phyloP scores from a whole-genome alignment of 2,329 filamentous ascomycete species.

The Aspergillus unguis region DNA sequence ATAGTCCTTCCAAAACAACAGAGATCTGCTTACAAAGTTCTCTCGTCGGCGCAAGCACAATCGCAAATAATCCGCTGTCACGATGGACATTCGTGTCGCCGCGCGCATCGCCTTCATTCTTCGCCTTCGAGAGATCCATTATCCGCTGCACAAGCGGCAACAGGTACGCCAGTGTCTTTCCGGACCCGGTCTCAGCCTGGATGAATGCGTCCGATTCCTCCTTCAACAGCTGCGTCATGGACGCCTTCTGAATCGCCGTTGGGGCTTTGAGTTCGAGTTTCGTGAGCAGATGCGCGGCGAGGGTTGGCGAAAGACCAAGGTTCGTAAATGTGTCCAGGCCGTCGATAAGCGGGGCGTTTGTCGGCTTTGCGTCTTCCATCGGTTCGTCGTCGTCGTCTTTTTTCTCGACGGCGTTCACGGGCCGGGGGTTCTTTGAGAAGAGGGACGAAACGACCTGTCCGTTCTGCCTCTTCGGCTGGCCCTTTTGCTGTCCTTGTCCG shows the following conservation, averaged over 20 bases:
- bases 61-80: slow-evolving; percentile 86
- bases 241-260: slow-evolving; percentile 89
- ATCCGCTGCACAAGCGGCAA: slow-evolving; percentile 88
- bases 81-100: slow-evolving; percentile 62
- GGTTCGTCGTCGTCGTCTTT: slow-evolving; percentile 36
- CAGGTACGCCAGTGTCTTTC: slow-evolving; percentile 95
- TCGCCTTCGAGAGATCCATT: slow-evolving; percentile 63
- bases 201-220: slow-evolving; percentile 89
- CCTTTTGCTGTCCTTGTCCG: neutral
- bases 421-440: slow-evolving; percentile 82
- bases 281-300: slow-evolving; percentile 77
- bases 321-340: slow-evolving; percentile 83
- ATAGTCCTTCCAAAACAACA: slow-evolving; percentile 75
- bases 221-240: slow-evolving; percentile 74
- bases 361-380: slow-evolving; percentile 59
- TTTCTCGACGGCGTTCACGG: slow-evolving; percentile 55
- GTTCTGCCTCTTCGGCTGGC: neutral
- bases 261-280: slow-evolving; percentile 88
- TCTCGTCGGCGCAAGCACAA: slow-evolving; percentile 88
- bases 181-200: slow-evolving; percentile 94
- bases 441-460: slow-evolving; percentile 78
- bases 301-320: slow-evolving; percentile 73
- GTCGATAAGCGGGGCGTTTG: slow-evolving; percentile 83
- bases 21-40: slow-evolving; percentile 94
- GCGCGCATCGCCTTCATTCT: slow-evolving; percentile 33